Evolutionary conservation across 2,329 filamentous ascomycete species (phyloP), one percentile per base, ranked within the genome.

Genomic region (Diaporthe australafricana): DNA sequence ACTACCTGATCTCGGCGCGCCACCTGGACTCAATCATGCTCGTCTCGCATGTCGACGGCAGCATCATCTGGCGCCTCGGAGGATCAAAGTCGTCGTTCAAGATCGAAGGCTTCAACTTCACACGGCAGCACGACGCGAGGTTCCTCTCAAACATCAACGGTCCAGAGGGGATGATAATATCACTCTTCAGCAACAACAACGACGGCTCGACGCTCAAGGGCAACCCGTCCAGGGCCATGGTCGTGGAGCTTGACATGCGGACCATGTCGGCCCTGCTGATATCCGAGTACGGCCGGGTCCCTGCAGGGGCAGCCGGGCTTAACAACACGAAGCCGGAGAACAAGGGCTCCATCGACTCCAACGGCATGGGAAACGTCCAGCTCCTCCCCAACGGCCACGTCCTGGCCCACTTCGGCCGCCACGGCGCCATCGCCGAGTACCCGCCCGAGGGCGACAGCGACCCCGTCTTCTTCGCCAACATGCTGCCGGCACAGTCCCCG

Each of bases 161-260:
- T 38, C 38, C 47, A 5, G 6, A n/a, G n/a, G n/a, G 32, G 5
- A 60, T 66, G 32, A 57, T 48, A 20, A 42, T 68, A 3, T 86
- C 85, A 6, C 81, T 90, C 65, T 90, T 85, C 74, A 86, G 89
- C 75, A 89, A 90, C 77, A 83, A 81, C 3, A 57, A 68, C 45
- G 50, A 35, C 42, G 78, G 80, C 12, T 20, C 22, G 3, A 25
- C 20, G 6, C 40, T 70, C 14, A 56, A 68, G n/a, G 67, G 65
- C 12, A 55, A 68, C 52, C 72, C 72, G 0, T 75, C 74, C 5
- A 47, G 56, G 40, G 74, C 69, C 2, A 42, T 73, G 7, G 66
- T 75, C 9, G 9, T 76, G 32, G 66, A 72, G 60, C 74, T 76
- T 4, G 72, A 76, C 47, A 71, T 73, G 42, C 70, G 48, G 3